These are phyloP conservation scores for Fusarium pseudocircinatum DNA, from an alignment of 2,329 filamentous ascomycete genomes.

Conservation along the genomic window DNA sequence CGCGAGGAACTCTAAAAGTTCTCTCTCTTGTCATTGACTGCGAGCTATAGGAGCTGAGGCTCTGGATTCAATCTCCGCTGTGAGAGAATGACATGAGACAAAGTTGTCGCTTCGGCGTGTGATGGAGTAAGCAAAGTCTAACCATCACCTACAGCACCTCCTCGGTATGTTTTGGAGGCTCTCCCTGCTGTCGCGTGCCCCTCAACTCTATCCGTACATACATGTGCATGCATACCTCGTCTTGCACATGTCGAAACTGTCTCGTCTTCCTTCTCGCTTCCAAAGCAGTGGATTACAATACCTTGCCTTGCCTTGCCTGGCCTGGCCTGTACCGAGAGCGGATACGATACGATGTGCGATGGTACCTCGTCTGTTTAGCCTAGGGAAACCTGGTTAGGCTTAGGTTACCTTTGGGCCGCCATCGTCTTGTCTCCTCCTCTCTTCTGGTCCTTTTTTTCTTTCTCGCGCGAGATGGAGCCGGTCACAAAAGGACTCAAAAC, in stretches of 20 bases:
- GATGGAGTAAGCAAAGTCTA: background rate
- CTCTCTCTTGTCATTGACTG: background rate
- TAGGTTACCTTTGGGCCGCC: slow-evolving; percentile 10
- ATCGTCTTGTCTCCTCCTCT: background rate
- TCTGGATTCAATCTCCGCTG: slow-evolving; percentile 11
- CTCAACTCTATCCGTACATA: background rate
- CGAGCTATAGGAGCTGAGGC: background rate
- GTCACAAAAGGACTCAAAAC: slow-evolving; percentile 20
- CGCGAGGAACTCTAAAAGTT: slow-evolving; percentile 7
- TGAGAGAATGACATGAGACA: background rate
- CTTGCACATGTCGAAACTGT: slow-evolving; percentile 1
- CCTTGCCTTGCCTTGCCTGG: background rate
- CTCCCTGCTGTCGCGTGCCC: slow-evolving; percentile 17
- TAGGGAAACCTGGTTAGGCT: slow-evolving; percentile 1
- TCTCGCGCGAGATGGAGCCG: background rate
- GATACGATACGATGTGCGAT: slow-evolving; percentile 22
- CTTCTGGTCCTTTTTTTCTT: background rate
- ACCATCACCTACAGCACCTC: background rate
- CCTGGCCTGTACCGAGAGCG: slow-evolving; percentile 9
- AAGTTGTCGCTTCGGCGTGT: background rate
- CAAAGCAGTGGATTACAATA: slow-evolving; percentile 17
- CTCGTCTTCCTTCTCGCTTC: slow-evolving; percentile 23
- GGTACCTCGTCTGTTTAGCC: slow-evolving; percentile 14
- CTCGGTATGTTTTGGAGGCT: background rate
- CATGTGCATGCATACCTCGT: background rate